Conservation (phyloP, 306 rosid species). For the Ammopiptanthus mongolicus region DNA sequence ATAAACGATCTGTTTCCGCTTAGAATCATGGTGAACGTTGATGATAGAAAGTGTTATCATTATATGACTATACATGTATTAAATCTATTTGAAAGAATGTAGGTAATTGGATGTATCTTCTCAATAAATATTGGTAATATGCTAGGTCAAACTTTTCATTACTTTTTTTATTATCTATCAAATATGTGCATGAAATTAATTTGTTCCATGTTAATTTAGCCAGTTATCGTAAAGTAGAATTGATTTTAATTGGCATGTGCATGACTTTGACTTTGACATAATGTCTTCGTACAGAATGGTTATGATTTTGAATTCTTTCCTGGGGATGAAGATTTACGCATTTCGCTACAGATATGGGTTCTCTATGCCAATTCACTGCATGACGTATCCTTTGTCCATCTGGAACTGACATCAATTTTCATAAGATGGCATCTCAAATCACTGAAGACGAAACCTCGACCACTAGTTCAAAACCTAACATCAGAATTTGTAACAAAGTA, state of each 20-base stretch:
- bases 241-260: neutral
- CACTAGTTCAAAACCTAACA: slow-evolving; percentile 17
- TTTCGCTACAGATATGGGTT: slow-evolving; percentile 21
- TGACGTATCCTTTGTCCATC: slow-evolving; percentile 27
- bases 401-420: slow-evolving; percentile 36
- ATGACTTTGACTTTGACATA: neutral
- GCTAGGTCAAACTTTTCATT: neutral
- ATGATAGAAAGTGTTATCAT: neutral
- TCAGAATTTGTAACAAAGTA: slow-evolving; percentile 3
- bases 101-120: neutral
- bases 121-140: neutral
- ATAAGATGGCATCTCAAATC: slow-evolving; percentile 27
- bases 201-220: neutral
- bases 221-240: neutral
- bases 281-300: slow-evolving; percentile 28
- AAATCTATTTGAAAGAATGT: neutral
- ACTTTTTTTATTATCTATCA: neutral
- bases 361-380: slow-evolving; percentile 20
- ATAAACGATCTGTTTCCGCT: neutral
- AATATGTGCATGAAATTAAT: neutral
- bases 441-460: slow-evolving; percentile 20
- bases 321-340: slow-evolving; percentile 38
- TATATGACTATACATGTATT: neutral
- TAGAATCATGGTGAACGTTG: neutral
- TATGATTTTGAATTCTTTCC: slow-evolving; percentile 26